These are phyloP conservation scores for Calonectria crousiana DNA, from an alignment of 2,329 filamentous ascomycete genomes.

Conservation along the genomic window DNA sequence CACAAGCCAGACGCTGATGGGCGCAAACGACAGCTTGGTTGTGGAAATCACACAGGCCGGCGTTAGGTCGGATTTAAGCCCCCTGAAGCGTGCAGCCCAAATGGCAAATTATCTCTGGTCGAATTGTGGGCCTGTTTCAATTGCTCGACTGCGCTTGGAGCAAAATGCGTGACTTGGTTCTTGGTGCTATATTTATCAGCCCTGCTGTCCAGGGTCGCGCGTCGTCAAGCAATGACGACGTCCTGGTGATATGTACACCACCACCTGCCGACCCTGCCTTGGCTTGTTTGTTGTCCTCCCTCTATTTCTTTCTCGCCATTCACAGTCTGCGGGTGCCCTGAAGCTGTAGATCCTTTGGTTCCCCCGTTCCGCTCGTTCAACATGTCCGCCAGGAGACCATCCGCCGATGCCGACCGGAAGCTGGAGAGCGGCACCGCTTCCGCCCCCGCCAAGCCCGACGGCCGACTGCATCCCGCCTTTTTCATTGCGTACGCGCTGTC, in stretches of 20 bases:
- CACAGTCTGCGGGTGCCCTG: neutral
- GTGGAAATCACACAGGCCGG: neutral
- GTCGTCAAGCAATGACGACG: constrained; percentile 6
- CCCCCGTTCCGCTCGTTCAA: neutral
- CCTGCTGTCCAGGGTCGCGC: neutral
- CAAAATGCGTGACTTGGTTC: neutral
- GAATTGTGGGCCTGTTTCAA: constrained; percentile 11
- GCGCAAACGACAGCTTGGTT: too few species aligned
- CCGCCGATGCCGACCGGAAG: constrained; percentile 20
- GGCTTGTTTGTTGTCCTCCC: neutral
- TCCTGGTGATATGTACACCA: neutral
- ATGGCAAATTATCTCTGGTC: neutral
- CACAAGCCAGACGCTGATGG: neutral
- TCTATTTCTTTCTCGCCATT: neutral
- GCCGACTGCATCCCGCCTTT: constrained; percentile 16
- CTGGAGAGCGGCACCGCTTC: constrained; percentile 20
- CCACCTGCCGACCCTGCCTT: neutral
- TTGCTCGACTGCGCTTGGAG: neutral
- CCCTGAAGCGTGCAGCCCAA: constrained; percentile 9
- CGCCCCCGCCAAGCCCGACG: neutral
- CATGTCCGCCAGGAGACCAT: constrained; percentile 16
- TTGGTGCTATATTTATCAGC: constrained; percentile 9
- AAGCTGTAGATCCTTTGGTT: neutral
- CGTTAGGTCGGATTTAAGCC: constrained; percentile 17
- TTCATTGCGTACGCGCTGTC: constrained; percentile 21